Evolutionary conservation across 306 rosid species (phyloP), one percentile per base, ranked within the genome.

Genomic region (Castanea sativa): DNA sequence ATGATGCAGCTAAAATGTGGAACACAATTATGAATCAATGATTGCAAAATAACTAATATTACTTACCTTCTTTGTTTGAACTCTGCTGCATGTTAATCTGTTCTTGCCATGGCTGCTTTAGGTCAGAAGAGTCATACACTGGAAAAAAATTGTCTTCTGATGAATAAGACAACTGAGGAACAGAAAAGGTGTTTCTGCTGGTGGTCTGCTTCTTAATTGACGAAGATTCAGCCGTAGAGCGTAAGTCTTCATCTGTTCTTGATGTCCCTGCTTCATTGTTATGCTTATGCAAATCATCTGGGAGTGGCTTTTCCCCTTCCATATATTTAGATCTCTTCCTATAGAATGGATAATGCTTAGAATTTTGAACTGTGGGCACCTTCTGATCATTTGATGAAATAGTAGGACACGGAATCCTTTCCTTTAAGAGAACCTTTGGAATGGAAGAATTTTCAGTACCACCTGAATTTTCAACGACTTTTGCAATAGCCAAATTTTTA

Each of bases 201-300:
- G 89, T 74, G 49, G 90, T 82, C 85, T 80, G 91, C 84, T 82
- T 95, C 90, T 91, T 90, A 67, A 79, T 71, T 11, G 94, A 72
- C 60, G 98, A 87, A 79, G 97, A 94, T 79, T 92, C 97, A 10
- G 95, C 97, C 5, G 97, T 92, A 63, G 99, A 92, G 77, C 89
- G 70, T 73, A 81, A 49, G 49, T 89, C 95, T 77, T 92, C 97
- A 33, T 88, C 92, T 14, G 72, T 43, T 83, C 87, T 71, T 0
- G 89, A 80, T 43, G 76, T 70, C 74, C 85, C 90, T 13, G 56
- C 78, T 63, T 75, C 86, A 27, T 55, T 75, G n/a, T 80, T 61
- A 21, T 41, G 82, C 61, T 69, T 80, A 25, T 65, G 76, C 16
- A 67, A 41, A 74, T 80, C 72, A 76, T 59, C 79, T 23, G 55